phyloP scores from a whole-genome alignment of 23 red algal species.

The Cyanidiococcus yangmingshanensis region DNA sequence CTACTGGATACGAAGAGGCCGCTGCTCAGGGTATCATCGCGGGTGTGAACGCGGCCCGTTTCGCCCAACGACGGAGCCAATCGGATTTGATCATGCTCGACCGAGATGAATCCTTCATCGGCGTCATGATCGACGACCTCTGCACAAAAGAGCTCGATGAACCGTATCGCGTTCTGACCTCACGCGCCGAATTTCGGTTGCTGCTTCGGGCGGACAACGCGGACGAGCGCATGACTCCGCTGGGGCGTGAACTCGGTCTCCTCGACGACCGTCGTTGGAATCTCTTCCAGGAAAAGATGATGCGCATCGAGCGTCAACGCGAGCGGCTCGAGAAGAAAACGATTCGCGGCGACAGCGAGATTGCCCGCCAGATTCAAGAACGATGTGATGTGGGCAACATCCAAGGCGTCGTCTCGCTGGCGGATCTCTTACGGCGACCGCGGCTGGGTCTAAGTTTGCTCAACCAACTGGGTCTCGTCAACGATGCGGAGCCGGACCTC shows the following conservation, averaged over 20 bases:
- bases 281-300: conserved; percentile 49
- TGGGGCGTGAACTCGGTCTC: conserved; percentile 71
- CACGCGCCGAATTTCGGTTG: conserved; percentile 86
- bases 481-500: background rate
- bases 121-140: conserved; percentile 95
- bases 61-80: conserved; percentile 17
- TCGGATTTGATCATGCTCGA: conserved; percentile 37
- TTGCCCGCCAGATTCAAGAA: background rate
- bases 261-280: conserved; percentile 83
- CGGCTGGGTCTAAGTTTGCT: background rate
- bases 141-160: conserved; percentile 88
- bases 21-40: conserved; percentile 83
- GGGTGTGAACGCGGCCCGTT: conserved; percentile 70
- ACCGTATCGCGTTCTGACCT: conserved; percentile 97
- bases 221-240: conserved; percentile 58
- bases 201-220: conserved; percentile 94
- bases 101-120: conserved; percentile 79
- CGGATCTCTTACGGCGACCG: conserved; percentile 16
- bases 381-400: background rate
- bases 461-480: background rate
- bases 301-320: conserved; percentile 43
- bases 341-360: background rate
- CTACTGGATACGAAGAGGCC: conserved; percentile 98
- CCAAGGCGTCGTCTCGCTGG: background rate
- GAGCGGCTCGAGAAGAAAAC: conserved; percentile 23